Evolutionary conservation across 192 early-diverging fungal species (phyloP).

Genomic region (Coemansia sp.): DNA sequence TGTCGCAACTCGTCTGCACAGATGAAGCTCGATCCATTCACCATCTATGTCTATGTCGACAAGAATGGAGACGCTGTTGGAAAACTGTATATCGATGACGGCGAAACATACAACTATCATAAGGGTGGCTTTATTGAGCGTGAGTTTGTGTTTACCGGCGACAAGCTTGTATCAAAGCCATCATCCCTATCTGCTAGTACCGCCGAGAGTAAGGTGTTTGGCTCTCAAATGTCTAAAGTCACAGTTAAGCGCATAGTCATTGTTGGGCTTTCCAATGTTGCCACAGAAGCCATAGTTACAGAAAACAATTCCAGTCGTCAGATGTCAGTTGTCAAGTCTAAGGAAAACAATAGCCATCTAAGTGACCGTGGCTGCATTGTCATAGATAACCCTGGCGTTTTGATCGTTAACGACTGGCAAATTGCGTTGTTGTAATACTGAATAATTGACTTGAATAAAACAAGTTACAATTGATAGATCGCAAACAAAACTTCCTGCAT

Average conservation of each 20-base stretch:
- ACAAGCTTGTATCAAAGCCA: constrained; percentile 39
- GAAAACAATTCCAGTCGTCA: constrained; percentile 8
- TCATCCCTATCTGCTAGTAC: too few species aligned
- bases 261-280: neutral
- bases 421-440: neutral
- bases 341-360: constrained; percentile 6
- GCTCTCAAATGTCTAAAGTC: too few species aligned
- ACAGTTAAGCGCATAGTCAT: constrained; percentile 19
- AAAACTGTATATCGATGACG: constrained; percentile 89
- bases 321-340: neutral
- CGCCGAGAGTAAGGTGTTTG: too few species aligned
- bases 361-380: constrained; percentile 1
- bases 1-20: constrained; percentile 74
- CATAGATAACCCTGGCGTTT: constrained; percentile 17
- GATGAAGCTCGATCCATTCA: constrained; percentile 87
- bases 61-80: constrained; percentile 67
- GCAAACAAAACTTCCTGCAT: too few species aligned
- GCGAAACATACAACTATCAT: constrained; percentile 69
- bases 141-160: constrained; percentile 28
- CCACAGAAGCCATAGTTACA: constrained; percentile 14
- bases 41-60: constrained; percentile 79
- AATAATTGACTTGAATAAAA: too few species aligned
- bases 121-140: constrained; percentile 66
- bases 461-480: too few species aligned
- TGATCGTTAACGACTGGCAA: constrained; percentile 13